Evolutionary conservation across 208 protist species (phyloP).

Genomic region (Novymonas esmeraldas): DNA sequence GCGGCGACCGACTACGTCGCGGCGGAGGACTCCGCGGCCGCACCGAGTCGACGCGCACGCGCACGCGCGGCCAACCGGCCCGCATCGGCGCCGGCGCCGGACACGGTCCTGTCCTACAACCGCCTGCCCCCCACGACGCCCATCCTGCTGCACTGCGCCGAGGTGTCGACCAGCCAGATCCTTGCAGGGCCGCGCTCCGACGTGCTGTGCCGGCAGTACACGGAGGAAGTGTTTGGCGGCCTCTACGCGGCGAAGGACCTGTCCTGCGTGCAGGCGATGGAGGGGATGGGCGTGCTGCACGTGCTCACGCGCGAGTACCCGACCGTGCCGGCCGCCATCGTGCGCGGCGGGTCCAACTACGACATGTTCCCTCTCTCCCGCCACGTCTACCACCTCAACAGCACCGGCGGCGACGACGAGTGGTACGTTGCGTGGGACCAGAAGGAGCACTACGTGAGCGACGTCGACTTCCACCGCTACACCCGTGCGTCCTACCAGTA

Average conservation of each 20-base stretch:
- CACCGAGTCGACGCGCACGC: neutral
- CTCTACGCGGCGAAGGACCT: constrained; percentile 30
- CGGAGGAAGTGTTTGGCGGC: constrained; percentile 34
- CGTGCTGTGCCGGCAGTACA: constrained; percentile 56
- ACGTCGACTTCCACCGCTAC: constrained; percentile 39
- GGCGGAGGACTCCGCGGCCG: neutral
- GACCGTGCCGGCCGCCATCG: constrained; percentile 49
- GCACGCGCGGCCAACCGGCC: neutral
- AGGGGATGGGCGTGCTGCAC: constrained; percentile 57
- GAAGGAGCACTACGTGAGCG: constrained; percentile 48
- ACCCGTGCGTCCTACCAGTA: constrained; percentile 51
- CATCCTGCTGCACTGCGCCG: constrained; percentile 54
- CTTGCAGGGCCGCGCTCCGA: constrained; percentile 46
- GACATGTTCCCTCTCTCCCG: constrained; percentile 53
- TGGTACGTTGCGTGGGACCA: constrained; percentile 53
- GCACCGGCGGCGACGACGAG: constrained; percentile 2
- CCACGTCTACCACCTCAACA: constrained; percentile 25
- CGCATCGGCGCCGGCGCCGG: constrained; percentile 6
- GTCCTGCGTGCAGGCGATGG: constrained; percentile 64
- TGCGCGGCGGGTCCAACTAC: constrained; percentile 59
- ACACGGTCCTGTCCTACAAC: constrained; percentile 24
- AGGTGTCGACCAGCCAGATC: constrained; percentile 53
- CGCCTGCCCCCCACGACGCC: constrained; percentile 36
- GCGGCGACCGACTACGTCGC: constrained; percentile 37
- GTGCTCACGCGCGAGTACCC: constrained; percentile 44